Percentiles rank a stretch among this genome's conserved stretches.
Evolutionary conservation across 2,329 filamentous ascomycete species (phyloP).

Genomic region (Trichoderma oligosporum): DNA sequence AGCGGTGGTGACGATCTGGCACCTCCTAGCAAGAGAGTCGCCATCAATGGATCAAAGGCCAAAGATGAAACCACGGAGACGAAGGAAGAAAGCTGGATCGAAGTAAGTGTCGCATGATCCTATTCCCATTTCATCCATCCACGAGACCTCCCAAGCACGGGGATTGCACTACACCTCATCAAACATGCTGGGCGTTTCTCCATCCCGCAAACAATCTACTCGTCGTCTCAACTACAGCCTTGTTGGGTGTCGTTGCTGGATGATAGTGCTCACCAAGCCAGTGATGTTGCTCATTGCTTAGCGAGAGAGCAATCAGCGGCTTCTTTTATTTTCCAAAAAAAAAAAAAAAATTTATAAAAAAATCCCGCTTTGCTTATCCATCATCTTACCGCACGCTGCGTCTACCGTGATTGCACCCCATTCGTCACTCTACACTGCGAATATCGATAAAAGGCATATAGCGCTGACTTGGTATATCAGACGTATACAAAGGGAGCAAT

Average conservation of each 20-base stretch:
- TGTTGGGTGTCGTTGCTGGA: conserved; percentile 31
- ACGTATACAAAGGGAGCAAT: conserved; percentile 78
- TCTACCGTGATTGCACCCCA: conserved; percentile 16
- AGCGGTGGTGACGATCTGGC: conserved; percentile 76
- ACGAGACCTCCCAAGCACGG: conserved; percentile 3
- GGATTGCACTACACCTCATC: background rate
- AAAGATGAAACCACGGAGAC: conserved; percentile 54
- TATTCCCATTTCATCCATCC: conserved; percentile 20
- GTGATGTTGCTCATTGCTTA: conserved; percentile 34
- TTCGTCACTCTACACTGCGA: conserved; percentile 15
- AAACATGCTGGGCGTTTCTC: background rate
- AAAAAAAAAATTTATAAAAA: background rate
- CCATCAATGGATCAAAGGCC: conserved; percentile 70
- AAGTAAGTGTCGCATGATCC: conserved; percentile 55
- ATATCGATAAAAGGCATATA: background rate
- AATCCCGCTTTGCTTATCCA: conserved; percentile 18
- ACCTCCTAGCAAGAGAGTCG: conserved; percentile 88
- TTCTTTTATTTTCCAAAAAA: conserved; percentile 16
- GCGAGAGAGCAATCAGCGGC: conserved; percentile 33
- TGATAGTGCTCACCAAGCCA: conserved; percentile 37
- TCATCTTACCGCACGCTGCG: conserved; percentile 17
- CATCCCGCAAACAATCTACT: conserved; percentile 3
- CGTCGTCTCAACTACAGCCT: conserved; percentile 25
- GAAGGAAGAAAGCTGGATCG: conserved; percentile 60
- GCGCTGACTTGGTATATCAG: conserved; percentile 27